Evolutionary conservation across 306 rosid genomes (phyloP), one percentile per base, ranked within the genome.

Genomic region (apple (Malus domestica)): DNA sequence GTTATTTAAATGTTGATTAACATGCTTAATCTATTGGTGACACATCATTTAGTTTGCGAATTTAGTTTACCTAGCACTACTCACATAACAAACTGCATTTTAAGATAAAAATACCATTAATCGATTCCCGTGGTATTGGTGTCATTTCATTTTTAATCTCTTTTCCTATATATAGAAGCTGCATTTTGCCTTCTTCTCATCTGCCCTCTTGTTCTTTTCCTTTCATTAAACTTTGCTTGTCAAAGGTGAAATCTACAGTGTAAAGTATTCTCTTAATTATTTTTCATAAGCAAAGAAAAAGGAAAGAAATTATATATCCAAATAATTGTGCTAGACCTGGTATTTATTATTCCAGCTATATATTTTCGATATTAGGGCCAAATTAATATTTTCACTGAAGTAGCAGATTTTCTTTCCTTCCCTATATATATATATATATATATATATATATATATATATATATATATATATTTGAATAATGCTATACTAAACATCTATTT

Each of bases 231-330:
- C 32, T 61, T 44, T 65, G 29, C 75, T 80, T 78, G 71, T 22
- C 59, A 57, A 67, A 78, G 83, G 83, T 81, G 83, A 81, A 90
- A 78, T 80, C 86, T 78, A 84, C 87, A 85, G 86, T 77, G 42
- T 73, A 85, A 80, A 83, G 86, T 63, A 59, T 75, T 61, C 44
- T 32, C 44, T 45, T 66, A 49, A 30, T 20, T 16, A 10, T 35
- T 44, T 4, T 4, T 78, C 45, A 10, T 20, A 60, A 60, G 29
- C 27, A 25, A 25, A 10, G 6, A 60, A 60, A 60, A 12, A 2
- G 30, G 0, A 61, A 12, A 0, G 16, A 13, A 27, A 27, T 27
- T 12, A 38, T 38, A 6, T 38, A 23, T 61, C 16, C 29, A 61
- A 60, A 60, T 4, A 14, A 14, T 49, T 38, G 69, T 45, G 73